Base-by-base conservation (phyloP, 331 rosid genomes). In the Quercus lobata region DNA sequence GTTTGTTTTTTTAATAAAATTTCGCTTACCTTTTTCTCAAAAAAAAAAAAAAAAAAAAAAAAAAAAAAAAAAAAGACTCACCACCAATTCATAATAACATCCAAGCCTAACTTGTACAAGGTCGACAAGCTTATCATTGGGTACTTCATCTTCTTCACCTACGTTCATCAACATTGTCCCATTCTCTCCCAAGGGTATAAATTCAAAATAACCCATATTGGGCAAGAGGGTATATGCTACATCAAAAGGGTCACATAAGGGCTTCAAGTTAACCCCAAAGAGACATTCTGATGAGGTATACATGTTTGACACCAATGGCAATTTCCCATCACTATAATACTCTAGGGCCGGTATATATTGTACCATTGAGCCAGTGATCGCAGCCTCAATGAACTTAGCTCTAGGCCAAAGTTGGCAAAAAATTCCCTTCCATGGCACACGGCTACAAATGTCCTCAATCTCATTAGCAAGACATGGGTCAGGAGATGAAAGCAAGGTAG, bases 251-350 rank as follows among this genome's bases (percentile, higher is more conserved):
- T 92, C 88, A 75, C 88, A 84, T 1, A 92, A 68, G 27, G 98
- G 98, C 30, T 84, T 92, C 81, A 92, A 76, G 68, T 94, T 94
- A 18, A 94, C 91, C 12, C 96, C 97, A 78, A 94, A 92, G 81
- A 90, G 89, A 81, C 98, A 88, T 89, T 94, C 98, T 9, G 97
- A 92, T 0, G 98, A 90, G 66, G 94, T 96, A 73, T 92, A 91
- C 94, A 92, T 92, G 69, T 88, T 87, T 71, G 93, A 87, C 16
- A 92, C 97, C 79, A 94, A 69, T n/a, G 97, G 97, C 81, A 94
- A 71, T 56, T 89, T 91, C 60, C 94, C 94, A 0, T 83, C 97
- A 74, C 92, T 81, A 30, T 92, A 94, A 84, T 88, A 82, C 76
- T 87, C 88, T 18, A 94, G 79, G 34, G 97, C 88, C 30, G 97